Evolutionary conservation across 192 early-diverging fungal genomes (phyloP), one percentile per base, ranked within the genome.

Genomic region (Pilaira anomala): DNA sequence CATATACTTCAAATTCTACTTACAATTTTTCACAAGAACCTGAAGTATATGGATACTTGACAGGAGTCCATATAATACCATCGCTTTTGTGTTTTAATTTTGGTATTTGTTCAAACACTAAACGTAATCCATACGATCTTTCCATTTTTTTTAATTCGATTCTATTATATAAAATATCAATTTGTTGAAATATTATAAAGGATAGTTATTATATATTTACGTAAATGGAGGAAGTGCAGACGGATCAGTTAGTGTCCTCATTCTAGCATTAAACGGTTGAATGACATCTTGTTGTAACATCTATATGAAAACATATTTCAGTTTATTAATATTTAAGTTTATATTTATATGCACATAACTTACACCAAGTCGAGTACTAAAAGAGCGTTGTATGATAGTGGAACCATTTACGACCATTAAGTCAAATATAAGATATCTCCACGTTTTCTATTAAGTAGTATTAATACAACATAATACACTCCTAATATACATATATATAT

Each of bases 31-130:
- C 68, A 54, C 78, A 83, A 9, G 53, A 66, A 16, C 85, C 85
- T 18, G 80, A 56, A 12, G 75, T 65, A 60, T 86, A 86, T 7
- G 85, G 80, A 22, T 67, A 76, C 44, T 73, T 77, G 1, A 84
- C 82, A 44, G 87, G 83, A 3, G 85, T 87, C 73, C 88, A 91
- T 30, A 91, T 84, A 21, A 91, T 66, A 0, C 89, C 88, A 44
- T 91, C 88, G 18, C 76, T 85, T 51, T 80, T 83, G 65, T 90
- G 88, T 21, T 84, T 81, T 45, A 85, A 73, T 29, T 68, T 72
- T 18, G 80, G 75, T n/a, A 88, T 88, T 39, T 82, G 72, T 51
- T 87, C 81, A 48, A 91, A 80, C 22, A 91, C 78, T 18, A 76
- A 24, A 30, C 65, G 74, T 19, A 83, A 49, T 22, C 79, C 78